These are phyloP conservation scores for Ambrosiella cleistominuta DNA, from an alignment of 2,329 filamentous ascomycete species.

Conservation along the genomic window DNA sequence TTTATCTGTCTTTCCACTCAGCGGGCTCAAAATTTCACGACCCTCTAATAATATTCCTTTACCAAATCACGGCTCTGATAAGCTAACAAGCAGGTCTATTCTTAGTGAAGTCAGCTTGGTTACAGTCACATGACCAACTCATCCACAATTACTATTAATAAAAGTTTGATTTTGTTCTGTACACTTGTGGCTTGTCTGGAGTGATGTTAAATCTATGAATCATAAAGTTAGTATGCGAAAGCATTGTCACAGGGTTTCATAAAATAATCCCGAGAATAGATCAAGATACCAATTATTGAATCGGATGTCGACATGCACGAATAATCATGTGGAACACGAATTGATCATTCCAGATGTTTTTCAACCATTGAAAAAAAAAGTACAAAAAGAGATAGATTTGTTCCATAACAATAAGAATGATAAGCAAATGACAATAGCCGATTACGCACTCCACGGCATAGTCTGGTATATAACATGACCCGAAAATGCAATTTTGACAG, in stretches of 20 bases:
- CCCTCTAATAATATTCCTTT: slow-evolving; percentile 2
- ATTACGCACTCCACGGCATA: not conserved
- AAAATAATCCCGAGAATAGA: not conserved
- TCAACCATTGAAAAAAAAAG: not conserved
- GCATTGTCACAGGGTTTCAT: not conserved
- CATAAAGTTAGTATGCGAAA: too few species aligned
- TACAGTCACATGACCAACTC: not conserved
- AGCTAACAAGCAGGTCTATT: too few species aligned
- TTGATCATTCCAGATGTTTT: not conserved
- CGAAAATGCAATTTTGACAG: not conserved
- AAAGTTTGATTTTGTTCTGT: not conserved
- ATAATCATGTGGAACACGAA: not conserved
- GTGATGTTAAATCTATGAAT: not conserved
- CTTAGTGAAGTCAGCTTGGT: too few species aligned
- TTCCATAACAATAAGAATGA: not conserved
- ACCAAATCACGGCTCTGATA: not conserved
- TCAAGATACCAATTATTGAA: not conserved
- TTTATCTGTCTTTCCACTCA: not conserved
- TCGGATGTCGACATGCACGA: not conserved
- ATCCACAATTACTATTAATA: not conserved
- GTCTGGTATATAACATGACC: not conserved
- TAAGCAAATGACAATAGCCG: not conserved
- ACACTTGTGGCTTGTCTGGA: not conserved
- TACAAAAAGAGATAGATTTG: not conserved
- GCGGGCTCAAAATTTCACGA: not conserved